Evolutionary conservation across 2,329 filamentous ascomycete genomes (phyloP).

Genomic region (Drechslerella coelobrocha): DNA sequence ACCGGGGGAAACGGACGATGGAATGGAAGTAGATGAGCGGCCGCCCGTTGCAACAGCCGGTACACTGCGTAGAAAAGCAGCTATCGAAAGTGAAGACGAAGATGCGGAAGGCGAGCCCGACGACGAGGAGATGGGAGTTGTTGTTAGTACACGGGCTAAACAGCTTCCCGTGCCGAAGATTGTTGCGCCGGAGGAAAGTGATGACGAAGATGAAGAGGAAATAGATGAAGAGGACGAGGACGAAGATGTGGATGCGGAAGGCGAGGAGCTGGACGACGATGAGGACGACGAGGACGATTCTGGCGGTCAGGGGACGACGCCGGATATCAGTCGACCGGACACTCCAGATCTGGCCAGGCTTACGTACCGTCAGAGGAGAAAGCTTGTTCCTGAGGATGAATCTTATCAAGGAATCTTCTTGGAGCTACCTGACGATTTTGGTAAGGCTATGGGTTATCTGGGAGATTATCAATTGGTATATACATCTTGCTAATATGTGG

Average conservation of each 20-base stretch:
- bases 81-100: conserved; percentile 58
- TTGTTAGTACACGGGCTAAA: conserved; percentile 9
- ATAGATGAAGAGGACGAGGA: conserved; percentile 34
- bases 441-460: conserved; percentile 22
- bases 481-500: conserved; percentile 25
- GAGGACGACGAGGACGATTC: conserved; percentile 49
- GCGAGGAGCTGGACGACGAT: conserved; percentile 21
- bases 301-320: conserved; percentile 23
- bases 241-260: conserved; percentile 51
- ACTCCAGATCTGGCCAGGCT: conserved; percentile 70
- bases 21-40: conserved; percentile 50
- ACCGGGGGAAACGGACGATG: conserved; percentile 57
- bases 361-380: conserved; percentile 72
- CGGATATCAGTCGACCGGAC: conserved; percentile 57
- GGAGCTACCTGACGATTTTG: conserved; percentile 60
- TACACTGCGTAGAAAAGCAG: conserved; percentile 50
- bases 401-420: conserved; percentile 60
- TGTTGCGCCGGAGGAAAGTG: conserved; percentile 24
- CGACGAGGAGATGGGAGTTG: conserved; percentile 56
- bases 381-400: conserved; percentile 61
- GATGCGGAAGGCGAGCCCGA: conserved; percentile 55
- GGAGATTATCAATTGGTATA: background rate
- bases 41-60: conserved; percentile 15
- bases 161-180: conserved; percentile 22
- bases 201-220: conserved; percentile 38